Evolutionary conservation across 352 stramenopile genomes (phyloP).

Genomic region (Phytophthora pinifolia): DNA sequence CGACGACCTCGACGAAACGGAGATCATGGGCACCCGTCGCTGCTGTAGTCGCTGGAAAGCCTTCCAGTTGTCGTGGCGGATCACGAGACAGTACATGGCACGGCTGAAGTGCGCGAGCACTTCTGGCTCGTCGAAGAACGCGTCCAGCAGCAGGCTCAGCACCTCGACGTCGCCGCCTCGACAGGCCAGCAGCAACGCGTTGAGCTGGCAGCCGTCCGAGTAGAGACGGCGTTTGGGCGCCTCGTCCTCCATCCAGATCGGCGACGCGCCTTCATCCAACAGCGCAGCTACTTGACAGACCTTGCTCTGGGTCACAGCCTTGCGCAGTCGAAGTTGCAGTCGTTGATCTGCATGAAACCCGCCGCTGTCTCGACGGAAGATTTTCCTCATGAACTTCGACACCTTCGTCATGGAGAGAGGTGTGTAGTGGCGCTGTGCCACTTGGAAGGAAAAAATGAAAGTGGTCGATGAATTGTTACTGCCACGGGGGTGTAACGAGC

Average conservation of each 20-base stretch:
- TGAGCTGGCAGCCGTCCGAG: slow-evolving; percentile 34
- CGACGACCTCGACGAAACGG: slow-evolving; percentile 27
- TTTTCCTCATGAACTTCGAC: slow-evolving; percentile 42
- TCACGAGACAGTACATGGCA: slow-evolving; percentile 71
- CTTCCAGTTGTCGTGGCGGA: slow-evolving; percentile 59
- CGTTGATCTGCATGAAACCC: slow-evolving; percentile 10
- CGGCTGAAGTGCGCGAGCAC: slow-evolving; percentile 49
- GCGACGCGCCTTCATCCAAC: slow-evolving; percentile 56
- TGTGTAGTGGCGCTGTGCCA: slow-evolving; percentile 22
- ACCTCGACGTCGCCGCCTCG: slow-evolving; percentile 47
- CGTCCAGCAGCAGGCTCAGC: slow-evolving; percentile 60
- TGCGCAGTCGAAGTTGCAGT: slow-evolving; percentile 56
- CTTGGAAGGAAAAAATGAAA: slow-evolving; percentile 14
- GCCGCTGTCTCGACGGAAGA: slow-evolving; percentile 44
- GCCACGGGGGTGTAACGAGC: slow-evolving; percentile 17
- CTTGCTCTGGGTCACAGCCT: slow-evolving; percentile 49
- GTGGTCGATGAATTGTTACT: neutral
- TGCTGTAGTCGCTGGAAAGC: slow-evolving; percentile 59
- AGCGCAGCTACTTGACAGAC: slow-evolving; percentile 48
- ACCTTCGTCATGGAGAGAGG: too few relatives aligned
- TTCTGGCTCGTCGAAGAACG: slow-evolving; percentile 49
- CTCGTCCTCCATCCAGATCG: slow-evolving; percentile 51
- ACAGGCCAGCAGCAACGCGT: slow-evolving; percentile 68
- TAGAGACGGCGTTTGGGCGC: slow-evolving; percentile 6
- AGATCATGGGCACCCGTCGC: slow-evolving; percentile 32